Evolutionary conservation across 257 asterid genomes (phyloP), one percentile per base, ranked within the genome.

Genomic region (Schizonepeta tenuifolia): DNA sequence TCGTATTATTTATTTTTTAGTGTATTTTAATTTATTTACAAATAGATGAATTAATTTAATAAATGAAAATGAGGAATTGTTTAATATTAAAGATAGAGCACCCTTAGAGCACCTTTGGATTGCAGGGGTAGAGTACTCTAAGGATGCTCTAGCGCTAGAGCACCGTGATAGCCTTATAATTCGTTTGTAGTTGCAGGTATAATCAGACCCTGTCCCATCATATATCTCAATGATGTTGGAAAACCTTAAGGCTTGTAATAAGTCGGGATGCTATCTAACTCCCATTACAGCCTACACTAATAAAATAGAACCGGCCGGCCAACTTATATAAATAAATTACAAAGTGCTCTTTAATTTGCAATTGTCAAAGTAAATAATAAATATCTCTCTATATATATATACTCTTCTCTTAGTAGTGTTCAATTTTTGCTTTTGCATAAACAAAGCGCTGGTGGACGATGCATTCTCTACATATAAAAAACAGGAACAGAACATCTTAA

Each of bases 401-500:
- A 8, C 76, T 56, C 47, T 47, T 21, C 14, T 66, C 26, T 40
- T 53, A 53, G 22, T 46, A 35, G 49, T 60, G 40, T 78, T 43
- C 60, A 69, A 50, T 75, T 73, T 78, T 73, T 43, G 14, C 73
- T 28, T 31, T 31, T 31, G 36, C 36, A 80, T 61, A 79, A 67
- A 62, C 13, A 40, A 74, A 71, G 65, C 74, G 65, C 20, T 59
- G 77, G 80, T 57, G 58, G 71, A 59, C 69, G 59, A 65, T 58
- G 24, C 78, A 65, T 58, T 20, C 78, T 60, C 69, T 47, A 77
- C 47, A 76, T 26, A 72, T 72, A 73, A 65, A 82, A 83, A 86
- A 88, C 91, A 80, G 91, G 96, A 87, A 89, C 89, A 85, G 73
- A 46, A 69, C 65, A 63, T 43, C 80, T 57, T 20, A 64, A 28